Percentiles rank a stretch among this genome's conserved stretches.
Conservation (phyloP, 2,329 filamentous ascomycete species). For the Akanthomyces lecanii region DNA sequence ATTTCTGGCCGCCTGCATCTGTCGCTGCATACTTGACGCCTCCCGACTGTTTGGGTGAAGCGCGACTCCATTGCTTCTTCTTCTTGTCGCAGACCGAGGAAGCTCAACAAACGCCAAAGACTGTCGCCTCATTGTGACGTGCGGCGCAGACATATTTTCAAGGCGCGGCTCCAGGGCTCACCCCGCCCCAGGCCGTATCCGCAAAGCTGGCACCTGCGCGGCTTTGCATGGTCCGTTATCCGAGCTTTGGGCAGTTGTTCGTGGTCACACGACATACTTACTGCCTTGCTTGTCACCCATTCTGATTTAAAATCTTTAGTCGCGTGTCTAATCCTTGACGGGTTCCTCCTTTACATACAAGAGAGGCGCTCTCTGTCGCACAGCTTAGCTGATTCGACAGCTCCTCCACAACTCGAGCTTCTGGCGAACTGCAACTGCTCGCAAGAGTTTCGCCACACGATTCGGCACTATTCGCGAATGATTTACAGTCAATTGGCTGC, state of each 20-base stretch:
- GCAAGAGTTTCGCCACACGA: neutral
- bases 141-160: neutral
- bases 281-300: neutral
- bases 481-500: conserved; percentile 4
- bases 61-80: neutral
- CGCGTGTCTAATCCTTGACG: neutral
- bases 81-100: neutral
- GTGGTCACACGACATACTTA: conserved; percentile 6
- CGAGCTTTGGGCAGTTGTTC: neutral
- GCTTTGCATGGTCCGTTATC: conserved; percentile 1
- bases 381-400: neutral
- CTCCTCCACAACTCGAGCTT: neutral
- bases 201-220: neutral
- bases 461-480: neutral
- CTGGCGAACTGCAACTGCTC: neutral
- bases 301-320: neutral
- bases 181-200: neutral
- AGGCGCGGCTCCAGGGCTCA: neutral
- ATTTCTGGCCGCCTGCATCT: conserved; percentile 9
- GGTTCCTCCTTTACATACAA: neutral
- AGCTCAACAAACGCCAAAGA: neutral
- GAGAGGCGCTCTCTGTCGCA: neutral
- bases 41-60: neutral
- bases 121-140: neutral
- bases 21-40: conserved; percentile 6